These are phyloP conservation scores for Coemansia javaensis DNA, from an alignment of 192 early-diverging fungal genomes.

Conservation along the genomic window DNA sequence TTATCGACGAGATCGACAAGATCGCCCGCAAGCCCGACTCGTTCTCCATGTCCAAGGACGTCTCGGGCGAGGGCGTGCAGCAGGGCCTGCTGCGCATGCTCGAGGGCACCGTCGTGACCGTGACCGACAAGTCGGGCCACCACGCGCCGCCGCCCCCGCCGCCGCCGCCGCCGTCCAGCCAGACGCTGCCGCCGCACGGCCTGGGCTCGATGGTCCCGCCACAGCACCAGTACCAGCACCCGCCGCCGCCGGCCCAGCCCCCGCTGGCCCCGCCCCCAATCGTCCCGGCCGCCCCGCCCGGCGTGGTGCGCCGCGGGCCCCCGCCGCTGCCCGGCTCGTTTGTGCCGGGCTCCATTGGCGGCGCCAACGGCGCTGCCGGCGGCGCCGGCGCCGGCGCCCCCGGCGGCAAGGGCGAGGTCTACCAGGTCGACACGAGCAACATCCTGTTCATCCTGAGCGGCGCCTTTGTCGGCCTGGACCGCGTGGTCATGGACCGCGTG, in stretches of 20 bases:
- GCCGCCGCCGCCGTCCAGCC: constrained; percentile 18
- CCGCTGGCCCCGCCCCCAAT: too few species aligned
- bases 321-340: constrained; percentile 35
- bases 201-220: constrained; percentile 10
- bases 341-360: constrained; percentile 9
- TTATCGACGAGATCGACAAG: constrained; percentile 94
- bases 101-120: constrained; percentile 83
- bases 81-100: constrained; percentile 81
- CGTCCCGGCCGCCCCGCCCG: too few species aligned
- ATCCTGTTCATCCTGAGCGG: constrained; percentile 88
- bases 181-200: too few species aligned
- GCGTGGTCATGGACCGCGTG: constrained; percentile 68
- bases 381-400: too few species aligned
- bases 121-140: constrained; percentile 66
- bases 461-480: constrained; percentile 84
- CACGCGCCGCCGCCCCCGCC: constrained; percentile 22
- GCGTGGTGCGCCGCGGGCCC: too few species aligned
- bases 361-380: constrained; percentile 1
- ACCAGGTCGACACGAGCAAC: constrained; percentile 83
- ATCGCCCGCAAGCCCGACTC: constrained; percentile 75
- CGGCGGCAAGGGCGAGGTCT: constrained; percentile 69
- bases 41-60: constrained; percentile 71
- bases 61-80: constrained; percentile 91
- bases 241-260: too few species aligned
- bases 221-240: constrained; percentile 7